Conservation (phyloP, 805 yeast genomes). For the Candida hungchunana region DNA sequence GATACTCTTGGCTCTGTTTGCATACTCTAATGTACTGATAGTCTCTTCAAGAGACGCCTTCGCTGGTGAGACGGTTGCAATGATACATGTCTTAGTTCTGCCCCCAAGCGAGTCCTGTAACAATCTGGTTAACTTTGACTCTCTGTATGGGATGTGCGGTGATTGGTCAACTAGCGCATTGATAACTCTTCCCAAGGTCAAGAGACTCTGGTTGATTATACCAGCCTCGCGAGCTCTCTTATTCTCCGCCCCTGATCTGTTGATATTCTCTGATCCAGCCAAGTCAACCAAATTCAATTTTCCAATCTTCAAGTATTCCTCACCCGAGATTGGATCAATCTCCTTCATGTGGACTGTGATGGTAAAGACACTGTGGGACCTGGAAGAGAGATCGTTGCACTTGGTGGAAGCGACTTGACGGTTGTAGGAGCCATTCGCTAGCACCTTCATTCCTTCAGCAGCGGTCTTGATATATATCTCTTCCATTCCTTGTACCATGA, state of each 20-base stretch:
- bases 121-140: constrained; percentile 73
- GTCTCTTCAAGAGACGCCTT: constrained; percentile 70
- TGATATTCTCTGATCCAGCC: constrained; percentile 89
- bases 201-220: constrained; percentile 75
- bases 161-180: constrained; percentile 62
- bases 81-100: constrained; percentile 72
- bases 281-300: constrained; percentile 86
- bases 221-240: constrained; percentile 91
- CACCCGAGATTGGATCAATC: constrained; percentile 41
- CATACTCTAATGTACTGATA: constrained; percentile 76
- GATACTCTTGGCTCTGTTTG: constrained; percentile 75
- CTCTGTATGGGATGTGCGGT: constrained; percentile 78
- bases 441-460: constrained; percentile 45
- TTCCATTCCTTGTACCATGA: constrained; percentile 54
- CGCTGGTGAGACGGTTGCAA: constrained; percentile 82
- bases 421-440: constrained; percentile 54
- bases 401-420: constrained; percentile 77
- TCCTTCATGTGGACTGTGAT: constrained; percentile 55
- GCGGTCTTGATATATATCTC: constrained; percentile 47
- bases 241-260: constrained; percentile 77
- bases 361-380: constrained; percentile 79
- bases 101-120: constrained; percentile 86
- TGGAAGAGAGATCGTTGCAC: constrained; percentile 70
- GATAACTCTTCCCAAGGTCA: constrained; percentile 84
- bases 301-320: constrained; percentile 49